These are phyloP conservation scores for Podila verticillata DNA, from an alignment of 192 early-diverging fungal genomes.

Conservation along the genomic window DNA sequence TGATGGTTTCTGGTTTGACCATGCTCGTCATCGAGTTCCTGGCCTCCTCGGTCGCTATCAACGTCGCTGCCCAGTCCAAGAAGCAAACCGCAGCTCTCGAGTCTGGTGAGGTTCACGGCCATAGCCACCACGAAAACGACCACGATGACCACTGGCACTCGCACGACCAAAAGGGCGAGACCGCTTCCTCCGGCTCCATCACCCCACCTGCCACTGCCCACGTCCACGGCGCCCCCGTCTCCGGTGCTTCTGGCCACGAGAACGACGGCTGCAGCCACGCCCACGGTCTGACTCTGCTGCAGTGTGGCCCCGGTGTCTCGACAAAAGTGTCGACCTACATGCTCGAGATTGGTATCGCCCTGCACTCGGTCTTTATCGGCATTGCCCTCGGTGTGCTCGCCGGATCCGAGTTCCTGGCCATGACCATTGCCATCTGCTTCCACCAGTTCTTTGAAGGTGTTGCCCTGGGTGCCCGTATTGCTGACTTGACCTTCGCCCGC, in stretches of 20 bases:
- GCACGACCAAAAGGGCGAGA: background rate
- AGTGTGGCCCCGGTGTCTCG: constrained; percentile 44
- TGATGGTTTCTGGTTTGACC: constrained; percentile 73
- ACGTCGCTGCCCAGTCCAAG: constrained; percentile 34
- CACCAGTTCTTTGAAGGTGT: constrained; percentile 76
- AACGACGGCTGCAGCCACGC: constrained; percentile 32
- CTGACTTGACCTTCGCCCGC: constrained; percentile 28
- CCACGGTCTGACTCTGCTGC: constrained; percentile 30
- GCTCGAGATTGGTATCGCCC: constrained; percentile 71
- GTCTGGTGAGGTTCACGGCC: constrained; percentile 10
- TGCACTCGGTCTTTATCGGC: constrained; percentile 77
- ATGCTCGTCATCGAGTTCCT: constrained; percentile 76
- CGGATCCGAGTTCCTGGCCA: constrained; percentile 66
- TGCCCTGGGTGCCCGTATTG: constrained; percentile 57
- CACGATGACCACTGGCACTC: constrained; percentile 11
- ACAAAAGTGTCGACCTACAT: constrained; percentile 69
- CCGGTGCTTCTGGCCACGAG: background rate
- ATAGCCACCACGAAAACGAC: constrained; percentile 7
- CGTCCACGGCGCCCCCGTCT: constrained; percentile 34
- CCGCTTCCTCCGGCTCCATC: background rate
- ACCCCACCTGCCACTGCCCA: background rate
- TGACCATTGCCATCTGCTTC: constrained; percentile 77
- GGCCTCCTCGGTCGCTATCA: constrained; percentile 41
- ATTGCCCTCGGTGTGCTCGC: constrained; percentile 71
- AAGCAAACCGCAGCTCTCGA: background rate